Evolutionary conservation across 371 early-diverging fungal genomes (phyloP).

Genomic region (Mycotypha africana): DNA sequence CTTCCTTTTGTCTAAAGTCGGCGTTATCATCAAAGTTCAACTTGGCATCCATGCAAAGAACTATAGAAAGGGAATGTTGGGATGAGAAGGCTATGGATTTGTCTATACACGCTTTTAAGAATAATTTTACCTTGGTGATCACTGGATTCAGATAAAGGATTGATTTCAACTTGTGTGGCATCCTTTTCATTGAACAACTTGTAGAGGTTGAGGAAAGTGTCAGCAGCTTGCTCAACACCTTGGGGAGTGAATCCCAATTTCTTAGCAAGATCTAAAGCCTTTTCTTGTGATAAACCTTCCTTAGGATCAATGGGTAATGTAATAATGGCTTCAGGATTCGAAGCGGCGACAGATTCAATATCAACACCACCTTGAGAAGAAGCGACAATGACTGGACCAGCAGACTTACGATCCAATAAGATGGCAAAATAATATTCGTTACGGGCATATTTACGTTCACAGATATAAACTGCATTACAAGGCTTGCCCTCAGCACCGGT

Average conservation of each 20-base stretch:
- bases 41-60: conserved; percentile 56
- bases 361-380: conserved; percentile 97
- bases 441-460: conserved; percentile 93
- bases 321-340: conserved; percentile 91
- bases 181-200: conserved; percentile 95
- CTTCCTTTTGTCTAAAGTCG: conserved; percentile 92
- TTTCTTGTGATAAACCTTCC: conserved; percentile 56
- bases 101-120: not conserved
- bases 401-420: conserved; percentile 91
- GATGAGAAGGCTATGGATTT: not conserved
- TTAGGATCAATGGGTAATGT: conserved; percentile 78
- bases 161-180: conserved; percentile 97
- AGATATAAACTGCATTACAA: conserved; percentile 92
- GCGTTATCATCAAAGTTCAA: conserved; percentile 99
- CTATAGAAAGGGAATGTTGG: conserved; percentile 4
- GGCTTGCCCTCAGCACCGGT: conserved; percentile 94
- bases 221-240: conserved; percentile 81
- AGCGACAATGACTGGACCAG: conserved; percentile 94
- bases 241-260: conserved; percentile 87
- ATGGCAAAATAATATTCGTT: conserved; percentile 98
- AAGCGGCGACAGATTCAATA: conserved; percentile 93
- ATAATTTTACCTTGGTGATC: conserved; percentile 71
- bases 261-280: conserved; percentile 64
- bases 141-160: conserved; percentile 92
- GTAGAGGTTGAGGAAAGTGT: conserved; percentile 89